These are phyloP conservation scores for Myriosclerotinia scirpicola DNA, from an alignment of 2,329 filamentous ascomycete species.

Conservation along the genomic window DNA sequence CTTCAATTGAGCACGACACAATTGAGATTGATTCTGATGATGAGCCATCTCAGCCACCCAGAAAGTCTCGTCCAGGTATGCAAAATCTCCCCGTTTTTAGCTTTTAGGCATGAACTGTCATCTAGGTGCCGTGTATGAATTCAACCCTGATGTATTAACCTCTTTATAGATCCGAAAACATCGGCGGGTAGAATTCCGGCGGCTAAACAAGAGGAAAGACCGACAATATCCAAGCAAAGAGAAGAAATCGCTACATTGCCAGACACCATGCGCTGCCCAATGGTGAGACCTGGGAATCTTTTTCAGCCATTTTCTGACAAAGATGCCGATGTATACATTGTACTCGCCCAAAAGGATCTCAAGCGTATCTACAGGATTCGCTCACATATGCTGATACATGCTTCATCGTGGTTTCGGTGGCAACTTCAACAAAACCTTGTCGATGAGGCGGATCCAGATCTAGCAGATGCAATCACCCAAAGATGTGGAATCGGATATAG, in stretches of 20 bases:
- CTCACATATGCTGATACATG: not conserved
- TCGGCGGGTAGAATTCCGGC: not conserved
- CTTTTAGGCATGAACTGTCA: not conserved
- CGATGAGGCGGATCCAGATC: not conserved
- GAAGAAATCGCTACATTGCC: not conserved
- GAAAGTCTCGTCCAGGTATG: slow-evolving; percentile 9
- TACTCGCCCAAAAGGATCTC: not conserved
- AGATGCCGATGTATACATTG: slow-evolving; percentile 9
- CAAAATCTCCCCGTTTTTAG: not conserved
- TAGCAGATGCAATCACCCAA: accelerated
- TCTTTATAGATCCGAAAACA: not conserved
- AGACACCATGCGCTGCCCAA: not conserved
- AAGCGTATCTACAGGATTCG: not conserved
- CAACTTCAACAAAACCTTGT: no score
- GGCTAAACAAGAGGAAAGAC: not conserved
- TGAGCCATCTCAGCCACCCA: not conserved
- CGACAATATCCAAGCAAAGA: not conserved
- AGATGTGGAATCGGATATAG: not conserved
- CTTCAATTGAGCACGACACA: not conserved
- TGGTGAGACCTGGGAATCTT: accelerated
- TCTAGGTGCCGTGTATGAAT: no score
- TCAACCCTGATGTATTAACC: not conserved
- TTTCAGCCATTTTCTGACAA: not conserved
- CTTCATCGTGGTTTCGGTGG: not conserved
- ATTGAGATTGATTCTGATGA: not conserved